These are phyloP conservation scores for Hura crepitans DNA, from an alignment of 441 rosid species.

Conservation along the genomic window DNA sequence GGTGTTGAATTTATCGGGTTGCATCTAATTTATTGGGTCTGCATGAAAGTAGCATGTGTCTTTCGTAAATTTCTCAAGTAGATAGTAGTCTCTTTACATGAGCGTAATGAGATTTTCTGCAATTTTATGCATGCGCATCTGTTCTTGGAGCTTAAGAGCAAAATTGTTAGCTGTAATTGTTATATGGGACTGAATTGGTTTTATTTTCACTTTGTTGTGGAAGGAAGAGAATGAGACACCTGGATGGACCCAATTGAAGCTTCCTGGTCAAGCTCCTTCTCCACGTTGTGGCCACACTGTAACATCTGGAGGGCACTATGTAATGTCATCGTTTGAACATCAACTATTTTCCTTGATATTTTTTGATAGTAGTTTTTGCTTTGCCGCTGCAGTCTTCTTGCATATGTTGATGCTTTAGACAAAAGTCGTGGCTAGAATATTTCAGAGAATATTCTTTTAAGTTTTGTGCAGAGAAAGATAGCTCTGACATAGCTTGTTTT, in stretches of 20 bases:
- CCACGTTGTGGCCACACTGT: constrained; percentile 92
- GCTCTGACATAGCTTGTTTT: too few species aligned
- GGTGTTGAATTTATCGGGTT: background rate
- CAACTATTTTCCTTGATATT: constrained; percentile 14
- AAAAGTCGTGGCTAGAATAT: too few species aligned
- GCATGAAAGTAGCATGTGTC: background rate
- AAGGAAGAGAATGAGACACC: constrained; percentile 97
- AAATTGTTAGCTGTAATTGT: background rate
- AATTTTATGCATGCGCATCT: background rate
- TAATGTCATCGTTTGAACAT: constrained; percentile 38
- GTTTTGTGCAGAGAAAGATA: too few species aligned
- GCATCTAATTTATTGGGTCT: background rate
- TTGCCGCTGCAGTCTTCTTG: too few species aligned
- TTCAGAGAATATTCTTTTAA: too few species aligned
- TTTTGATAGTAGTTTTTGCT: background rate
- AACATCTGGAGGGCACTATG: constrained; percentile 93
- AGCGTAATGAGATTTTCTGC: constrained; percentile 1
- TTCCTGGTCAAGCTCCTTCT: constrained; percentile 98
- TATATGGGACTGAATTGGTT: constrained; percentile 30
- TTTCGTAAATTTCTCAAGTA: background rate
- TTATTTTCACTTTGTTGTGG: constrained; percentile 56
- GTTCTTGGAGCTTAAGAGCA: constrained; percentile 6
- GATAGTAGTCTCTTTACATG: background rate
- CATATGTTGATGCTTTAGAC: too few species aligned
- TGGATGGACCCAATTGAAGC: constrained; percentile 98